These are phyloP conservation scores for Nicotiana tabacum DNA, from an alignment of 257 asterid genomes.

Conservation along the genomic window DNA sequence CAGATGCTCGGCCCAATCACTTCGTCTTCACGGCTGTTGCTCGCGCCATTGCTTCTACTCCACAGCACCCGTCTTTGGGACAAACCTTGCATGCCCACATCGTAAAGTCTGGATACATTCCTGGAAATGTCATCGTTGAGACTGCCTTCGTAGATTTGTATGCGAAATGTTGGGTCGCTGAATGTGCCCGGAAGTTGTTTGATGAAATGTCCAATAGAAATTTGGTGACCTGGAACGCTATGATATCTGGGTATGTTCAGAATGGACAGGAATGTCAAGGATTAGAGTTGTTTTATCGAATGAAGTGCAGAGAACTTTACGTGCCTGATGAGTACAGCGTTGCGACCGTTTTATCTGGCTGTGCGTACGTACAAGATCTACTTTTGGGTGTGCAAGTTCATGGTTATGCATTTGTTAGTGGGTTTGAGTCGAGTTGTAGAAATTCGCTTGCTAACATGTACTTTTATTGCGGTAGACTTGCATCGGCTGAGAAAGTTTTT, in stretches of 20 bases:
- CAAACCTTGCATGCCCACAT: slow-evolving; percentile 24
- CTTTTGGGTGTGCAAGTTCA: slow-evolving; percentile 34
- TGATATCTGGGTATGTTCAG: slow-evolving; percentile 31
- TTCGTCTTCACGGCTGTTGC: slow-evolving; percentile 33
- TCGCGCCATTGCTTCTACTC: slow-evolving; percentile 33
- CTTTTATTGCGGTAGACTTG: slow-evolving; percentile 24
- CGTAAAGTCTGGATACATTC: slow-evolving; percentile 20
- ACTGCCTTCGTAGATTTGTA: slow-evolving; percentile 35
- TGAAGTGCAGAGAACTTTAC: slow-evolving; percentile 21
- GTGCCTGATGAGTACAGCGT: slow-evolving; percentile 35
- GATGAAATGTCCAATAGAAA: slow-evolving; percentile 37
- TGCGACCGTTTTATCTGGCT: slow-evolving; percentile 27
- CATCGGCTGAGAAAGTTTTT: slow-evolving; percentile 25
- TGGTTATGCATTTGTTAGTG: slow-evolving; percentile 24
- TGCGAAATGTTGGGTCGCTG: slow-evolving; percentile 24
- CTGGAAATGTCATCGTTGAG: slow-evolving; percentile 17
- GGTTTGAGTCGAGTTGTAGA: slow-evolving; percentile 22
- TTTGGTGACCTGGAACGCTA: slow-evolving; percentile 36
- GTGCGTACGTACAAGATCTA: slow-evolving; percentile 21
- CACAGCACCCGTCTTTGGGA: slow-evolving; percentile 25
- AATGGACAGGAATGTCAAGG: slow-evolving; percentile 25
- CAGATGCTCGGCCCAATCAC: slow-evolving; percentile 21
- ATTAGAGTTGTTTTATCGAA: slow-evolving; percentile 22
- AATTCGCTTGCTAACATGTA: slow-evolving; percentile 34
- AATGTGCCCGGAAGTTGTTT: slow-evolving; percentile 22